Evolutionary conservation across 139 green algal species (phyloP), one percentile per base, ranked within the genome.

Genomic region (Microglena sp.): DNA sequence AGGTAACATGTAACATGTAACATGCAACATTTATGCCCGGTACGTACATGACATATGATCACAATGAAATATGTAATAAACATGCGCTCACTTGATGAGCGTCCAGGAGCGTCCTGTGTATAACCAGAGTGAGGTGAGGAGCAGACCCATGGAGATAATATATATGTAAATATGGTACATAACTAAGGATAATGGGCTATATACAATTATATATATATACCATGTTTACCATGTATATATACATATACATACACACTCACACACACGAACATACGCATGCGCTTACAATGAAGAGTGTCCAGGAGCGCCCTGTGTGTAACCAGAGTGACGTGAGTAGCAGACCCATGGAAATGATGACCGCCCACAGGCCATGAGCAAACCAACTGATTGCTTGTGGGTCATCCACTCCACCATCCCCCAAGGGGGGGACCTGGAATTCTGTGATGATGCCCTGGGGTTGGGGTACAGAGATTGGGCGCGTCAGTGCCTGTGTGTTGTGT

Each of bases 321-420:
- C 66, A 3, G 1, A 88, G 43, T 1, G 70, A 62, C 4, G 67
- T 79, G 6, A 81, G 32, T 2, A 92, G 30, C 33, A 88, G 59
- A 1, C 75, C 84, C 1, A 77, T 43, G 1, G 75, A 78, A 6
- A 95, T 73, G 31, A 95, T 44, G 34, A 95, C 59, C 5, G 55
- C 58, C 84, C 85, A 96, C 5, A 93, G 55, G 31, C 89, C 89
- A 60, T 95, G 95, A 24, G 86, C 70, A 7, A 1, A 74, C 45
- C 45, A 68, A 45, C 28, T 58, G 33, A 3, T 30, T 26, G 33
- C 30, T 34, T 27, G 6, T 34, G 54, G 22, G 54, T 61, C 26
- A 18, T 22, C 54, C 5, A 26, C n/a, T n/a, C n/a, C n/a, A n/a
- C n/a, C 54, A 11, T 61, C 54, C 27, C 27, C 35, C 54, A 61